phyloP scores from a whole-genome alignment of 2,329 filamentous ascomycete genomes.

The Domatiomyces catenatus region DNA sequence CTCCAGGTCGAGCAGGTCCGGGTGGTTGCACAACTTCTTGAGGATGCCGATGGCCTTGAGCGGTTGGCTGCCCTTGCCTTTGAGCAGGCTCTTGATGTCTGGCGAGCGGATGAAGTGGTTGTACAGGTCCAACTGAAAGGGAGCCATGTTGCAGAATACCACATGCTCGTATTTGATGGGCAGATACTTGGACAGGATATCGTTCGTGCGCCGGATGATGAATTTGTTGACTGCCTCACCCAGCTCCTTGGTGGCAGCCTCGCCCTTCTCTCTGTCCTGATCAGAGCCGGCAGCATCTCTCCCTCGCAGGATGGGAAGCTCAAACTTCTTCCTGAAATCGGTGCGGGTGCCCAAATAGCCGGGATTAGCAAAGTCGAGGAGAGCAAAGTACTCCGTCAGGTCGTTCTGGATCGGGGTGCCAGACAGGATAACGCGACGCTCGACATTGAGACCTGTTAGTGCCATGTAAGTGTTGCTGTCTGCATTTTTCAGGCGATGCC shows the following conservation, averaged over 20 bases:
- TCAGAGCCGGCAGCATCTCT: slow-evolving; percentile 83
- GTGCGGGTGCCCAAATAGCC: slow-evolving; percentile 72
- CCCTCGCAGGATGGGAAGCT: slow-evolving; percentile 79
- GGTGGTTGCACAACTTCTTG: slow-evolving; percentile 98
- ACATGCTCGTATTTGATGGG: slow-evolving; percentile 99
- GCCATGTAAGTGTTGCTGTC: slow-evolving; percentile 92
- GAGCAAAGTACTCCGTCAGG: slow-evolving; percentile 89
- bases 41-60: slow-evolving; percentile 91
- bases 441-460: slow-evolving; percentile 77
- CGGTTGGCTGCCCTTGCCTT: slow-evolving; percentile 88
- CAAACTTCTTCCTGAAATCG: slow-evolving; percentile 88
- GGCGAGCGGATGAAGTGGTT: slow-evolving; percentile 95
- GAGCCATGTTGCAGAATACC: slow-evolving; percentile 88
- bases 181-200: slow-evolving; percentile 92
- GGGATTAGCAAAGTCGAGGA: slow-evolving; percentile 93
- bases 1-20: slow-evolving; percentile 71
- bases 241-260: slow-evolving; percentile 67
- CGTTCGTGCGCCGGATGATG: slow-evolving; percentile 93
- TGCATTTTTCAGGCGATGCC: slow-evolving; percentile 89
- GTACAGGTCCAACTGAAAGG: slow-evolving; percentile 85
- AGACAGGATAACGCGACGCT: slow-evolving; percentile 80
- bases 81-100: slow-evolving; percentile 78
- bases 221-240: slow-evolving; percentile 88
- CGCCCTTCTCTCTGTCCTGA: slow-evolving; percentile 63
- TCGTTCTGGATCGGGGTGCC: slow-evolving; percentile 98